These are phyloP conservation scores for Arxiozyma heterogenica DNA, from an alignment of 1,139 yeast genomes.

Conservation along the genomic window DNA sequence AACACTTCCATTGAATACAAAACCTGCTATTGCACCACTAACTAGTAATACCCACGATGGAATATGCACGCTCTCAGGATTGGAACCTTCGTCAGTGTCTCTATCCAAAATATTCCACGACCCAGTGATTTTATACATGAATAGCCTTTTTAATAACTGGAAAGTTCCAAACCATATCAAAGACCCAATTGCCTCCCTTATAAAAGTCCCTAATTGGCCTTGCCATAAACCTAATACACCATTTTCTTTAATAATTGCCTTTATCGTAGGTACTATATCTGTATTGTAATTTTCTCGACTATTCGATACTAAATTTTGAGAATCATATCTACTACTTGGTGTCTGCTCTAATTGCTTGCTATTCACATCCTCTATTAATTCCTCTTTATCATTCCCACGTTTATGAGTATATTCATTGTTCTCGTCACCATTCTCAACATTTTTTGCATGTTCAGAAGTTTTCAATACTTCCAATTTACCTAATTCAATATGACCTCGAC, in stretches of 20 bases:
- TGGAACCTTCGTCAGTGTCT: constrained; percentile 17
- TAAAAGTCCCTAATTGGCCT: constrained; percentile 74
- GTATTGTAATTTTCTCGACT: constrained; percentile 11
- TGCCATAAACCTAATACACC: constrained; percentile 71
- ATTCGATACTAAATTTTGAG: neutral
- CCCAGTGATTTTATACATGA: constrained; percentile 17
- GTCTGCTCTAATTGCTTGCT: neutral
- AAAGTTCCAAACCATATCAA: constrained; percentile 93
- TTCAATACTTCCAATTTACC: neutral
- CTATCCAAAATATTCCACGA: neutral
- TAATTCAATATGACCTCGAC: neutral
- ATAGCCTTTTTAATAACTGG: constrained; percentile 43
- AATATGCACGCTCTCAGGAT: constrained; percentile 22
- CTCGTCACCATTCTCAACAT: neutral
- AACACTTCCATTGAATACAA: constrained; percentile 64
- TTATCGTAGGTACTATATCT: constrained; percentile 36
- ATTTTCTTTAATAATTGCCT: constrained; percentile 36
- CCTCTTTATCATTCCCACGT: neutral
- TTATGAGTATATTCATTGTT: neutral
- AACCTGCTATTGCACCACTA: constrained; percentile 84
- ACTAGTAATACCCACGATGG: constrained; percentile 49
- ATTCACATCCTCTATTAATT: neutral
- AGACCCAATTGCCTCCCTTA: constrained; percentile 83
- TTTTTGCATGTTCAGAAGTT: neutral
- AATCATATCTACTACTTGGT: neutral